These are phyloP conservation scores for Anethum foeniculum DNA, from an alignment of 140 eudicot species.

Conservation along the genomic window DNA sequence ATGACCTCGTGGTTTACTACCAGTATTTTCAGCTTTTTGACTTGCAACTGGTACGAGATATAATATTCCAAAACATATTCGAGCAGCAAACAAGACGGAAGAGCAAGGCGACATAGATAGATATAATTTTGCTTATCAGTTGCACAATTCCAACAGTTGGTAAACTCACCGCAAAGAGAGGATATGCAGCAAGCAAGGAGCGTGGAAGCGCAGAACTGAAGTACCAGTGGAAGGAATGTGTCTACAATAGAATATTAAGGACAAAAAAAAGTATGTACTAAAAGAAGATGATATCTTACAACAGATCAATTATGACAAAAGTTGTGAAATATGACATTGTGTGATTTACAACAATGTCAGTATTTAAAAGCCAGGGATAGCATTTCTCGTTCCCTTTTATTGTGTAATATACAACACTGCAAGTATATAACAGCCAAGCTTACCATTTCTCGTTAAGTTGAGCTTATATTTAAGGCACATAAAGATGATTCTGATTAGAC, in stretches of 20 bases:
- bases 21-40: neutral
- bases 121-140: neutral
- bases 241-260: slow-evolving; percentile 45
- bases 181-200: slow-evolving; percentile 87
- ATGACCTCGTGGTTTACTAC: neutral
- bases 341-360: neutral
- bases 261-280: slow-evolving; percentile 1
- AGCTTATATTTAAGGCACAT: neutral
- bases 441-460: neutral
- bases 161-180: slow-evolving; percentile 71
- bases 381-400: neutral
- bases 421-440: neutral
- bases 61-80: neutral
- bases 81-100: too few relatives aligned
- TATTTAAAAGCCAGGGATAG: neutral
- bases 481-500: neutral
- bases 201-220: slow-evolving; percentile 98
- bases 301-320: neutral
- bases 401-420: too few relatives aligned
- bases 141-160: neutral
- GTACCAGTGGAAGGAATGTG: slow-evolving; percentile 96
- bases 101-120: neutral
- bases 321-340: neutral
- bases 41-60: neutral
- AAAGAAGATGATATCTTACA: neutral